Conservation (phyloP, 2,329 filamentous ascomycete species). For the Ophiostoma pallidulum region DNA sequence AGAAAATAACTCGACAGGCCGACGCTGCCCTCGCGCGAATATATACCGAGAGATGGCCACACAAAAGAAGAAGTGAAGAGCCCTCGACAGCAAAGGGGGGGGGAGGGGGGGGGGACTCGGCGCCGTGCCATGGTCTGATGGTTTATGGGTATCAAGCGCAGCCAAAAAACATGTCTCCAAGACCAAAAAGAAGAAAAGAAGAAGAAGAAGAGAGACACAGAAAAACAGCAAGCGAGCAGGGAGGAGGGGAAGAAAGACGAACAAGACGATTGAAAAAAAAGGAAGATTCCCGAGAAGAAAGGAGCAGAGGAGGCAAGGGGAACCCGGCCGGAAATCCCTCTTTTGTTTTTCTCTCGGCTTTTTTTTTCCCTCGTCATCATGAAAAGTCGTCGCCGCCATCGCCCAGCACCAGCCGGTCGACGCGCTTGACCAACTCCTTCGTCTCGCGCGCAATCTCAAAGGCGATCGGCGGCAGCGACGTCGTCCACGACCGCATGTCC, state of each 20-base stretch:
- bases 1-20: background rate
- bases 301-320: too few species aligned
- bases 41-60: background rate
- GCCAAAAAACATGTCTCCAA: background rate
- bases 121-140: slow-evolving; percentile 12
- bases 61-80: background rate
- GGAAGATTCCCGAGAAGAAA: too few species aligned
- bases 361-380: slow-evolving; percentile 8
- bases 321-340: too few species aligned
- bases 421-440: slow-evolving; percentile 54
- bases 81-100: slow-evolving; percentile 12
- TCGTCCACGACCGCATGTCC: slow-evolving; percentile 55
- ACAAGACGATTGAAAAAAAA: too few species aligned
- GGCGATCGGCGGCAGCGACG: slow-evolving; percentile 70
- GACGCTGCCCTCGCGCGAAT: background rate
- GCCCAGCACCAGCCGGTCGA: slow-evolving; percentile 21
- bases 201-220: slow-evolving; percentile 3
- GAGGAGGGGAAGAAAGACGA: too few species aligned
- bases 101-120: slow-evolving; percentile 8
- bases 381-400: slow-evolving; percentile 21
- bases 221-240: background rate
- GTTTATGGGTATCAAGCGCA: slow-evolving; percentile 10
- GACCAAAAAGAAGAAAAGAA: background rate
- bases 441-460: slow-evolving; percentile 77
- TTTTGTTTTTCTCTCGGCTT: too few species aligned